phyloP scores from a whole-genome alignment of 2,329 filamentous ascomycete genomes.

The Stylonectria norvegica region DNA sequence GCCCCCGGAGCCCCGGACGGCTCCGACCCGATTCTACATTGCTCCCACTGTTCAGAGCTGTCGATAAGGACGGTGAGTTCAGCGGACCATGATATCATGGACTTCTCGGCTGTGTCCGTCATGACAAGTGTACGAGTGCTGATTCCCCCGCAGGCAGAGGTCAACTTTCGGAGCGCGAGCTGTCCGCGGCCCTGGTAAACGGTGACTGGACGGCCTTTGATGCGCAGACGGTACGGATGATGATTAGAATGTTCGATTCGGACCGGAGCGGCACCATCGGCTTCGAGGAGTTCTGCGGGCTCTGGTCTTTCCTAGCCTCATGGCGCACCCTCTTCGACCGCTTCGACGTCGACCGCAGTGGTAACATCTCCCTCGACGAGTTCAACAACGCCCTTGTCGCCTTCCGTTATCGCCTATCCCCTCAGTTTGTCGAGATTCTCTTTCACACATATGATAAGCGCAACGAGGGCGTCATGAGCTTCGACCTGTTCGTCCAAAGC shows the following conservation, averaged over 20 bases:
- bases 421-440: conserved; percentile 76
- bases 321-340: conserved; percentile 95
- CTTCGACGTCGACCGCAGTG: conserved; percentile 83
- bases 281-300: conserved; percentile 91
- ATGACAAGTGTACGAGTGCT: conserved; percentile 4
- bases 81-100: background rate
- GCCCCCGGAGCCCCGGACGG: conserved; percentile 47
- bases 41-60: conserved; percentile 81
- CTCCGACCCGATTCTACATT: conserved; percentile 72
- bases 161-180: conserved; percentile 79
- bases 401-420: conserved; percentile 88
- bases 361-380: conserved; percentile 81
- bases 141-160: conserved; percentile 58
- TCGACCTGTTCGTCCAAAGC: conserved; percentile 95
- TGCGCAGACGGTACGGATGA: conserved; percentile 91
- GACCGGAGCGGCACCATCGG: conserved; percentile 85
- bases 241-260: conserved; percentile 99
- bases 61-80: conserved; percentile 74
- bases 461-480: conserved; percentile 70
- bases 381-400: conserved; percentile 87
- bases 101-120: background rate
- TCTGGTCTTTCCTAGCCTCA: conserved; percentile 93
- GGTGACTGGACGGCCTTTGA: conserved; percentile 96
- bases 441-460: conserved; percentile 88
- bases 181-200: conserved; percentile 88